Conservation (phyloP, 2,329 filamentous ascomycete genomes). For the Mariannaea sp. region DNA sequence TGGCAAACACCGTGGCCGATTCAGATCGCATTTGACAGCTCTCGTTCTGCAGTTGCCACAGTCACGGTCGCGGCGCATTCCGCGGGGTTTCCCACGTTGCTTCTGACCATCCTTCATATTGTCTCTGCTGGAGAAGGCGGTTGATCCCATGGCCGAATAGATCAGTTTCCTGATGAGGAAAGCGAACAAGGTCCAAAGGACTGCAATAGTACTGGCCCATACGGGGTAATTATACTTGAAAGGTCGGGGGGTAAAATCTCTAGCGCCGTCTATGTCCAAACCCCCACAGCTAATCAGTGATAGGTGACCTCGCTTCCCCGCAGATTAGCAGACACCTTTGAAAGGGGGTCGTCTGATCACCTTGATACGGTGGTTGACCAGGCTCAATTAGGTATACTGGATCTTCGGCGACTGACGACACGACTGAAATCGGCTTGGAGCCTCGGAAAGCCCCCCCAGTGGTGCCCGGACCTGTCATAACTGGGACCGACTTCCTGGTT, state of each 20-base stretch:
- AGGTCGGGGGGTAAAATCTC: slow-evolving; percentile 1
- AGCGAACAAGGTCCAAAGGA: slow-evolving; percentile 13
- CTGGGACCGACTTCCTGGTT: background rate
- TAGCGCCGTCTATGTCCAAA: background rate
- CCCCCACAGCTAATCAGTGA: background rate
- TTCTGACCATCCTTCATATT: background rate
- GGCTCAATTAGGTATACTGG: background rate
- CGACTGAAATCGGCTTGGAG: background rate
- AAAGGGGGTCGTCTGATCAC: background rate
- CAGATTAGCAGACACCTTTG: background rate
- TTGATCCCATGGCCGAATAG: background rate
- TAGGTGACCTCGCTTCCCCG: background rate
- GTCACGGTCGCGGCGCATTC: slow-evolving; percentile 38
- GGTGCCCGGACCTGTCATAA: too few species aligned
- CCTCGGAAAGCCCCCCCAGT: background rate
- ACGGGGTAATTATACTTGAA: slow-evolving; percentile 8
- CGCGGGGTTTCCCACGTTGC: slow-evolving; percentile 36
- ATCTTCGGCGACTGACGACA: background rate
- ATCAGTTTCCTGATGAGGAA: slow-evolving; percentile 19
- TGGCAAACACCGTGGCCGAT: slow-evolving; percentile 34
- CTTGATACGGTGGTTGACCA: background rate
- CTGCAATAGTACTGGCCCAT: too few species aligned
- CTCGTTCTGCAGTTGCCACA: slow-evolving; percentile 35
- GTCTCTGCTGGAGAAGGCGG: background rate
- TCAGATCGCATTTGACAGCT: slow-evolving; percentile 38